A percentile compares a stretch with the other conserved stretches of the same genome.
Conservation (phyloP, 108 stramenopile species). For the Cyclostephanos tholiformis region DNA sequence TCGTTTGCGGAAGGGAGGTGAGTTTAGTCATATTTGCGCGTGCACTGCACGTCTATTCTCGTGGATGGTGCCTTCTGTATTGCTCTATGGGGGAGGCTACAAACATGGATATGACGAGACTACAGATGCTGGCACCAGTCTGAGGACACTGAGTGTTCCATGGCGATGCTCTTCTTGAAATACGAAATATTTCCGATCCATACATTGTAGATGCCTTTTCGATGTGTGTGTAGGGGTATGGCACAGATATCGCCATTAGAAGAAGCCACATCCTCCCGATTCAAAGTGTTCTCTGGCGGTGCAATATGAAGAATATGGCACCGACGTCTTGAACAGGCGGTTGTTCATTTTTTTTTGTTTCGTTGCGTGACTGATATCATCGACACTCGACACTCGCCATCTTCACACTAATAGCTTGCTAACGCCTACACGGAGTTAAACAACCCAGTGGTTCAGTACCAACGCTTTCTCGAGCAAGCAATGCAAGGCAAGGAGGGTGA, state of each 20-base stretch:
- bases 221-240: background rate
- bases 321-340: background rate
- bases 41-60: background rate
- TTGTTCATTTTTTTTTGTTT: conserved; percentile 1
- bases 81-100: background rate
- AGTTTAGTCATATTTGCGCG: conserved; percentile 18
- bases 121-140: conserved; percentile 52
- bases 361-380: conserved; percentile 8
- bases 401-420: conserved; percentile 68
- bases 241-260: background rate
- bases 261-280: no score
- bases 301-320: background rate
- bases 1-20: conserved; percentile 96
- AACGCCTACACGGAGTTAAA: conserved; percentile 99
- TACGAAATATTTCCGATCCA: conserved; percentile 27
- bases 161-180: conserved; percentile 53
- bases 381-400: background rate
- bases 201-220: background rate
- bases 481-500: conserved; percentile 94
- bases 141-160: conserved; percentile 36
- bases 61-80: background rate
- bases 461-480: conserved; percentile 95
- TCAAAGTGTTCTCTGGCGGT: background rate
- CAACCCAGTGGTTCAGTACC: conserved; percentile 94
- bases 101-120: conserved; percentile 40